Conservation (phyloP, 495 filamentous ascomycete species). For the Coniosporium apollinis region DNA sequence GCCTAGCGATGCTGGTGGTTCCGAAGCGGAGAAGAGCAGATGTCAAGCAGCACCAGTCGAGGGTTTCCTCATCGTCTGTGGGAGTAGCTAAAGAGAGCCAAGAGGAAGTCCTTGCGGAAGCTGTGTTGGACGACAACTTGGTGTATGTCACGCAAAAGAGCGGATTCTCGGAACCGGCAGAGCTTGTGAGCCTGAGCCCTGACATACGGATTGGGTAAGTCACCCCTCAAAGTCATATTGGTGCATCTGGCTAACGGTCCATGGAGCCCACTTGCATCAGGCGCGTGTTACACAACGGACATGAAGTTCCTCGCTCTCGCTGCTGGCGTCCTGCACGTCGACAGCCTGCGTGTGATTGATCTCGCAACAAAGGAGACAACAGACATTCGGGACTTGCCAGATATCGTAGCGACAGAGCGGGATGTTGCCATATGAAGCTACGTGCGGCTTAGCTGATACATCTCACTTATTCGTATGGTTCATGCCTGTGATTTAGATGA, state of each 20-base stretch:
- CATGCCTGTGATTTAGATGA: too few relatives aligned
- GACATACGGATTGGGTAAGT: conserved; percentile 68
- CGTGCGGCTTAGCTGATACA: too few relatives aligned
- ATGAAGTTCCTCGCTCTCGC: conserved; percentile 63
- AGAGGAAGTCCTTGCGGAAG: conserved; percentile 46
- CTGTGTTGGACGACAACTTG: conserved; percentile 70
- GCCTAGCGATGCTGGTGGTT: conserved; percentile 64
- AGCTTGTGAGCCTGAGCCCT: conserved; percentile 65
- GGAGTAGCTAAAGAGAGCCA: conserved; percentile 15
- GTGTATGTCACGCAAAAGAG: conserved; percentile 70
- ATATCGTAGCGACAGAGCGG: conserved; percentile 34
- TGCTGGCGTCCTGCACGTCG: conserved; percentile 57
- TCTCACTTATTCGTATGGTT: too few relatives aligned
- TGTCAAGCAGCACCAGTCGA: conserved; percentile 37
- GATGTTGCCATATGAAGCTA: too few relatives aligned
- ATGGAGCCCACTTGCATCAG: conserved; percentile 48
- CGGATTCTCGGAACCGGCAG: conserved; percentile 50
- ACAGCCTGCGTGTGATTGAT: conserved; percentile 71
- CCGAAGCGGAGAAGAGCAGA: conserved; percentile 54
- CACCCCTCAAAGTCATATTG: background rate
- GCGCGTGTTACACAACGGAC: conserved; percentile 65
- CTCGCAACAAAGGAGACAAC: conserved; percentile 63
- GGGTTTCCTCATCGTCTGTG: conserved; percentile 31
- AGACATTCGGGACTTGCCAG: conserved; percentile 67
- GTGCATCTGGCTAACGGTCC: conserved; percentile 6